Evolutionary conservation across 768 basidiomycete species (phyloP).

Genomic region (Xerocomellus amylosporus): DNA sequence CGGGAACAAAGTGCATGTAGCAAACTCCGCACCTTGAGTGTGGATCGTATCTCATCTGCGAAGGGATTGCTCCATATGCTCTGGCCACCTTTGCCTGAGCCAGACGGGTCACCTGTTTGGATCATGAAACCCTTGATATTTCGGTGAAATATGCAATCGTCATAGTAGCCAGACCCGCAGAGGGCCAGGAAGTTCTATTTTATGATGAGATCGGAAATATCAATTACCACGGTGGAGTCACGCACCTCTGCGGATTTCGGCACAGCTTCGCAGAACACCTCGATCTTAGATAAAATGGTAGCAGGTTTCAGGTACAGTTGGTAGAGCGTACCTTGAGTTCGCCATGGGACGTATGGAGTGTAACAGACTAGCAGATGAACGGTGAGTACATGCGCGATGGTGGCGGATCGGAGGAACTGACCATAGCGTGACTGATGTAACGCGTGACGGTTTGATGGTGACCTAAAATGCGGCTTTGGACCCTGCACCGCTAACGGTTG

Average conservation of each 20-base stretch:
- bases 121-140: conserved; percentile 97
- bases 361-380: conserved; percentile 67
- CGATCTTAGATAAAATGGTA: conserved; percentile 55
- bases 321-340: conserved; percentile 78
- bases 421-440: conserved; percentile 31
- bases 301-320: not conserved
- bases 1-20: not conserved
- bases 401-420: conserved; percentile 24
- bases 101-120: conserved; percentile 87
- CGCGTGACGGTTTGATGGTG: conserved; percentile 17
- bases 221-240: not conserved
- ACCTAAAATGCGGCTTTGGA: too few species aligned
- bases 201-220: not conserved
- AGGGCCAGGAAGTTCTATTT: conserved; percentile 91
- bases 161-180: conserved; percentile 85
- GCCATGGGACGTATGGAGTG: conserved; percentile 89
- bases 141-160: conserved; percentile 84
- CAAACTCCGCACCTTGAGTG: conserved; percentile 68
- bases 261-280: conserved; percentile 95
- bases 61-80: conserved; percentile 95
- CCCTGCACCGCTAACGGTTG: too few species aligned
- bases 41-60: conserved; percentile 88
- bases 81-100: conserved; percentile 94
- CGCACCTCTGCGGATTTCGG: conserved; percentile 93
- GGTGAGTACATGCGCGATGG: conserved; percentile 20